Evolutionary conservation across 768 basidiomycete species (phyloP), one percentile per base, ranked within the genome.

Genomic region (Mycena floridula): DNA sequence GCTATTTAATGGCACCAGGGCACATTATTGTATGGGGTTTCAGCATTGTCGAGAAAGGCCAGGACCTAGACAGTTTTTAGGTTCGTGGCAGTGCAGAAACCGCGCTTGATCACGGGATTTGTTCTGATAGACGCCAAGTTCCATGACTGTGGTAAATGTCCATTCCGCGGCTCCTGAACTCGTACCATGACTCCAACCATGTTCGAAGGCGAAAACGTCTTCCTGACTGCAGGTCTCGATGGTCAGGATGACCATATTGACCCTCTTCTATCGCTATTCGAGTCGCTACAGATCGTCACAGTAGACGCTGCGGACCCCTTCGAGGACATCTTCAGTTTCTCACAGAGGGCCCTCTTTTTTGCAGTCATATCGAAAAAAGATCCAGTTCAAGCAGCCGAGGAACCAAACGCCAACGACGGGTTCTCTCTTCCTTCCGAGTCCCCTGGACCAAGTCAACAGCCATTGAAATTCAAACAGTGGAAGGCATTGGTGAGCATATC

Each of bases 271-370:
- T 2, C 59, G 68, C 24, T 52, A 1, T 52, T 42, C 26, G 68
- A 68, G 27, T 52, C 70, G 37, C 60, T 76, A 28, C 73, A 73
- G 47, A 53, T 65, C 12, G 55, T 56, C 32, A 64, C 71, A 2
- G 58, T 71, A 5, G 76, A 77, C 36, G 54, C 62, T 5, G 61
- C 25, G 18, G 36, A 62, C 45, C 63, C 67, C 1, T 47, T 50
- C 4, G 45, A 67, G 23, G 73, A 74, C 50, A 44, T 76, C 2
- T 37, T 74, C 15, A 65, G 68, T 0, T 77, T 77, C 44, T 60
- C 68, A 5, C 44, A 54, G 18, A 55, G 49, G 13, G 60, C 65
- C 5, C 56, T 61, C 40, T 71, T 59, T 55, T 72, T 74, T 53
- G 72, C 63, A 8, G 62, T 71, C n/a, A 65, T 78, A 35, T 53